Evolutionary conservation across 140 eudicot genomes (phyloP).

Genomic region (Cichorium intybus): DNA sequence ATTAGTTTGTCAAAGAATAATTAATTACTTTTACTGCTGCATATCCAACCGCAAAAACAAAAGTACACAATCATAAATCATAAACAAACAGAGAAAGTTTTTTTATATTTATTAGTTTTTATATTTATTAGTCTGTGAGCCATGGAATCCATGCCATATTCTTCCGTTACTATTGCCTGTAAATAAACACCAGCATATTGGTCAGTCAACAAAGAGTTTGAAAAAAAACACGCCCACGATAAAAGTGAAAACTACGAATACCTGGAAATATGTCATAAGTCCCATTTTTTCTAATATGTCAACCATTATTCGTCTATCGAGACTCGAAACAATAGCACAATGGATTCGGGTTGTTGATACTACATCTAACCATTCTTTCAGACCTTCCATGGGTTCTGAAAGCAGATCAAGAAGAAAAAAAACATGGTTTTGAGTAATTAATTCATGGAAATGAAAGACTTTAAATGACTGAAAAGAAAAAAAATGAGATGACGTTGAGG

Average conservation of each 20-base stretch:
- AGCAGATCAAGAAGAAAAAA: constrained; percentile 43
- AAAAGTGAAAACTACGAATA: too few relatives aligned
- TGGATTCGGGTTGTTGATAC: constrained; percentile 79
- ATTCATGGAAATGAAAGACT: neutral
- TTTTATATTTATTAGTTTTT: neutral
- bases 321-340: constrained; percentile 95
- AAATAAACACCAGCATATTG: constrained; percentile 19
- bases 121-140: constrained; percentile 88
- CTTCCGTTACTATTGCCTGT: constrained; percentile 85
- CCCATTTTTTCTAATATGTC: constrained; percentile 61
- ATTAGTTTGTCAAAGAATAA: neutral
- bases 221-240: neutral
- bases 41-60: constrained; percentile 70
- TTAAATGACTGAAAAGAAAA: constrained; percentile 1
- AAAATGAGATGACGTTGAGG: constrained; percentile 43
- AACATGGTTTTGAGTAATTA: constrained; percentile 5
- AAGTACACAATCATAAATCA: too few relatives aligned
- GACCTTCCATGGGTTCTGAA: constrained; percentile 74
- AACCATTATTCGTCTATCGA: constrained; percentile 68
- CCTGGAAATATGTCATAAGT: too few relatives aligned
- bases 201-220: neutral
- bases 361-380: constrained; percentile 89
- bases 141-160: too few relatives aligned
- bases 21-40: constrained; percentile 76
- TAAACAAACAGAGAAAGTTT: too few relatives aligned